phyloP scores from a whole-genome alignment of 208 protist species.

The Leishmania martiniquensis region DNA sequence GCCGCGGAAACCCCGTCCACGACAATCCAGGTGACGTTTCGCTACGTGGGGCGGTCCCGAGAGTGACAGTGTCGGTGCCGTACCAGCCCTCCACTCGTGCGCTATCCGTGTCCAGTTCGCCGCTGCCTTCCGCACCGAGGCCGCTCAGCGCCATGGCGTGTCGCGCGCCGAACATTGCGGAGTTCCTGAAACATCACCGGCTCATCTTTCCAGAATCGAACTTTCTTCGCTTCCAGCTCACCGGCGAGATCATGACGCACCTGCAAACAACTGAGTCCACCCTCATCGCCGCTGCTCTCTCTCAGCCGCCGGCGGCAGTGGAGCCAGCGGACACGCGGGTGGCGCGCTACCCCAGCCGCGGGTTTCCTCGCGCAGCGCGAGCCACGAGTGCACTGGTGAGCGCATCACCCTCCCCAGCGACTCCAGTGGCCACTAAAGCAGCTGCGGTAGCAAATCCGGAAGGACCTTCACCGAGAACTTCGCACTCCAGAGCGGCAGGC shows the following conservation, averaged over 20 bases:
- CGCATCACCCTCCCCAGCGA: background rate
- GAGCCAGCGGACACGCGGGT: slow-evolving; percentile 6
- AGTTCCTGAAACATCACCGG: slow-evolving; percentile 54
- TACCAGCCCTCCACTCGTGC: background rate
- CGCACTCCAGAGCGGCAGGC: background rate
- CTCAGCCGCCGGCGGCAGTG: background rate
- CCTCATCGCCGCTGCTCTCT: slow-evolving; percentile 17
- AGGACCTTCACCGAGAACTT: background rate
- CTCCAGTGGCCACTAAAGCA: background rate
- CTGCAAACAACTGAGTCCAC: slow-evolving; percentile 26
- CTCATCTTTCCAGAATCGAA: slow-evolving; percentile 61
- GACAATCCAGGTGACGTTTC: background rate
- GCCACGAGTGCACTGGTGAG: background rate
- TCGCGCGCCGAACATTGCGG: slow-evolving; percentile 22
- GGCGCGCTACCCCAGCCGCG: slow-evolving; percentile 4
- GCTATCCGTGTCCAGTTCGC: background rate
- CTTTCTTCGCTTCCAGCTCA: slow-evolving; percentile 60
- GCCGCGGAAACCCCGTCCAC: background rate
- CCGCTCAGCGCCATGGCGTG: slow-evolving; percentile 22
- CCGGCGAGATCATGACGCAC: slow-evolving; percentile 37
- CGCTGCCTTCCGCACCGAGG: background rate
- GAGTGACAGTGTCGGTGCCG: background rate
- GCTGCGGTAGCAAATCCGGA: background rate
- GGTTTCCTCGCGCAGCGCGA: slow-evolving; percentile 2
- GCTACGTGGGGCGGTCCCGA: background rate